Percentiles rank a stretch among this genome's conserved stretches.
Conservation (phyloP, 2,329 filamentous ascomycete genomes). For the Rhynchosporium secalis region DNA sequence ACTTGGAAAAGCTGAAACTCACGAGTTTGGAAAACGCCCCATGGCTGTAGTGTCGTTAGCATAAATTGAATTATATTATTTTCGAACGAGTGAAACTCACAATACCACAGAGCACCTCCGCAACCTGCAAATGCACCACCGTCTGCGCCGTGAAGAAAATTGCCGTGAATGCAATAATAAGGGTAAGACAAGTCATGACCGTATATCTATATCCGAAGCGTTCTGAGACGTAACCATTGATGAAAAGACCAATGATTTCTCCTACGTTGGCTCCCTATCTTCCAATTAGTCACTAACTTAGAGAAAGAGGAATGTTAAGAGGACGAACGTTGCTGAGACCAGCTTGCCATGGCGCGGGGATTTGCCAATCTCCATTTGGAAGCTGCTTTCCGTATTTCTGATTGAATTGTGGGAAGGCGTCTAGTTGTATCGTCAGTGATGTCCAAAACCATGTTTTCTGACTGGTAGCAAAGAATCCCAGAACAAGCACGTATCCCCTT, state of each 20-base stretch:
- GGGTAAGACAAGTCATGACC: constrained; percentile 47
- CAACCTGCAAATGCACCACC: constrained; percentile 49
- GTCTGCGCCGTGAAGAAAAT: constrained; percentile 53
- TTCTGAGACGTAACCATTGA: constrained; percentile 52
- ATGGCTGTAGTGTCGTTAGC: constrained; percentile 38
- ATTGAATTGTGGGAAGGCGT: constrained; percentile 39
- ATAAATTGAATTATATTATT: not conserved
- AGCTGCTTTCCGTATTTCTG: constrained; percentile 42
- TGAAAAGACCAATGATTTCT: constrained; percentile 51
- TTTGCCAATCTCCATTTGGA: constrained; percentile 38
- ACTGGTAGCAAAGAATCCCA: too few relatives aligned
- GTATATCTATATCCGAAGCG: constrained; percentile 53
- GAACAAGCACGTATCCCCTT: too few relatives aligned
- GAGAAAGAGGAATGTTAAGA: not conserved
- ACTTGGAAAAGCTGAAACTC: constrained; percentile 32
- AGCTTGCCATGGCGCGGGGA: constrained; percentile 42
- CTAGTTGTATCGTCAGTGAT: constrained; percentile 30
- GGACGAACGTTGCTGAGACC: constrained; percentile 38
- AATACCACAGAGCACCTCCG: constrained; percentile 48
- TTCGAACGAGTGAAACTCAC: constrained; percentile 28
- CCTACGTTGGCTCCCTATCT: constrained; percentile 37
- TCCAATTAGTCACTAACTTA: not conserved
- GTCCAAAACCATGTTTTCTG: not conserved
- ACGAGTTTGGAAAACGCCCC: constrained; percentile 50
- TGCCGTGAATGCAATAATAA: constrained; percentile 49